Conservation (phyloP, 805 yeast species). For the Candida rishiriensis region DNA sequence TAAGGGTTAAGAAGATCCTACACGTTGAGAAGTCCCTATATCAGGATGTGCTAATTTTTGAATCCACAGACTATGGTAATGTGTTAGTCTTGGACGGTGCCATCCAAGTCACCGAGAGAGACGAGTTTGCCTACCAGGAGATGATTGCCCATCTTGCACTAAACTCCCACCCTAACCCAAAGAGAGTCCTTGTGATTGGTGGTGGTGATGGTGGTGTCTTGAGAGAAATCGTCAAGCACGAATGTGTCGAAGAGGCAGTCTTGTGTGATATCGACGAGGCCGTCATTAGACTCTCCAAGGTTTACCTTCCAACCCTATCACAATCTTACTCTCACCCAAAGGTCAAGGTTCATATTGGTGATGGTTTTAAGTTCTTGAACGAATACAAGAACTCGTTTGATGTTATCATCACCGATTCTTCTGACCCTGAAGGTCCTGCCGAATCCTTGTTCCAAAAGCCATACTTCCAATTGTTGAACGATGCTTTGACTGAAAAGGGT, state of each 20-base stretch:
- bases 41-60: conserved; percentile 92
- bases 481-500: conserved; percentile 91
- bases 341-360: conserved; percentile 87
- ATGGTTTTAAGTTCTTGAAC: conserved; percentile 95
- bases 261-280: conserved; percentile 95
- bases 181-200: conserved; percentile 89
- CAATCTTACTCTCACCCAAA: conserved; percentile 82
- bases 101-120: conserved; percentile 95
- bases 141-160: conserved; percentile 94
- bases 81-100: conserved; percentile 93
- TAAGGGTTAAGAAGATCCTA: conserved; percentile 80
- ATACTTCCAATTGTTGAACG: conserved; percentile 76
- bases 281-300: conserved; percentile 80
- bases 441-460: conserved; percentile 89
- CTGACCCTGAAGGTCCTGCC: conserved; percentile 99
- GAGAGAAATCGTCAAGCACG: conserved; percentile 90
- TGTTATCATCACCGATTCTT: conserved; percentile 94
- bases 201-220: conserved; percentile 99
- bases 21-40: conserved; percentile 82
- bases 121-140: conserved; percentile 96
- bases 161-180: conserved; percentile 92
- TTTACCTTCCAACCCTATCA: conserved; percentile 85
- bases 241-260: conserved; percentile 79
- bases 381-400: conserved; percentile 75
- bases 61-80: conserved; percentile 90